Base-by-base conservation (phyloP, 2,329 filamentous ascomycete species). In the Dendryphion nanum region DNA sequence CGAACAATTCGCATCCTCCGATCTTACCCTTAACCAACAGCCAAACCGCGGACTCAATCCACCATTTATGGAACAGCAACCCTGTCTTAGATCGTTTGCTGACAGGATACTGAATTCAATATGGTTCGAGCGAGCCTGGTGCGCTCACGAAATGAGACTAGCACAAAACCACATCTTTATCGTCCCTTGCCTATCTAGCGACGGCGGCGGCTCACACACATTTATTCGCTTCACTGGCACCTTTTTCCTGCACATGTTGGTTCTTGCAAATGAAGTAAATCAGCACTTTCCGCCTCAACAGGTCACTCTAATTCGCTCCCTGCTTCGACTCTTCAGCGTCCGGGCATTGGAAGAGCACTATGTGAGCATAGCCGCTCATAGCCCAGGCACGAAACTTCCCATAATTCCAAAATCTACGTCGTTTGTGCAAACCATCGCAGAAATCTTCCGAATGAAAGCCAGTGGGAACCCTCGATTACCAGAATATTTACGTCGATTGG, bases 51-150 rank as follows among this genome's bases (percentile, higher is more conserved):
- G 52, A 13, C 35, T 61, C 2, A 42, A 39, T 2, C 57, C 60
- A n/a, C 59, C 61, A 13, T 49, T 60, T 24, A 59, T 64, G 59
- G 50, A 53, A 18, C 48, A 51, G 21, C 47, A 55, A 12, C 37
- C 46, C 14, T 18, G 45, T 1, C 45, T 63, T 23, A 40, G 41
- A 26, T 47, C 51, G 29, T 68, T 54, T 39, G 57, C 53, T 41
- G 61, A 51, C 53, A 67, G 56, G 41, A 40, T 72, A 5, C 46
- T 71, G 15, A 54, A 52, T 21, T 71, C 69, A 8, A 61, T 59
- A 2, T 72, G 67, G 66, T 72, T 71, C 44, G 61, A 63, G 33
- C 55, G 69, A 28, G 69, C 69, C 7, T 72, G 69, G 69, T 72
- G 69, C 40, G 50, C 61, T 33, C 67, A 70, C 40, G 69, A 72